phyloP scores from a whole-genome alignment of 75 land plant species.

The Pinus tabuliformis region DNA sequence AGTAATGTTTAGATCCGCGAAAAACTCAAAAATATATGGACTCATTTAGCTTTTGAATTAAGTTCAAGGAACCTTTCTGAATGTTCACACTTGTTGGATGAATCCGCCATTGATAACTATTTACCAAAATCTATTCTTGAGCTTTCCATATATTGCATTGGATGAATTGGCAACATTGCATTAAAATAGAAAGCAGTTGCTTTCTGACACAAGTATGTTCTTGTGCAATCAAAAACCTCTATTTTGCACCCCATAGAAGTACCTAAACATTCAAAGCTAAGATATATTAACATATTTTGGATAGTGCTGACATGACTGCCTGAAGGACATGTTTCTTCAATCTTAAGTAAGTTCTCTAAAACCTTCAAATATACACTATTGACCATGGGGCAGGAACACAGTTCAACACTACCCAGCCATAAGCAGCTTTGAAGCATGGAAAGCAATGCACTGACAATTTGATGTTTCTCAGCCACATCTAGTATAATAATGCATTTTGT shows the following conservation, averaged over 20 bases:
- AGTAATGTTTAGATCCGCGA: too few species aligned
- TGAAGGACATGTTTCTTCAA: slow-evolving; percentile 29
- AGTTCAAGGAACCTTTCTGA: slow-evolving; percentile 6
- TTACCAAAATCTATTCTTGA: too few species aligned
- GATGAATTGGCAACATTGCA: too few species aligned
- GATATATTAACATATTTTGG: slow-evolving; percentile 31
- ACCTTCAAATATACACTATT: slow-evolving; percentile 57
- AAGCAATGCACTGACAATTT: slow-evolving; percentile 52
- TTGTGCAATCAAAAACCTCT: slow-evolving; percentile 57
- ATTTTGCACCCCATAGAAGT: slow-evolving; percentile 8
- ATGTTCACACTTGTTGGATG: too few species aligned
- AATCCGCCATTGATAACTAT: too few species aligned
- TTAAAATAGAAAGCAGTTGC: too few species aligned
- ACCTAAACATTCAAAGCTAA: slow-evolving; percentile 62
- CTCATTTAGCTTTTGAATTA: too few species aligned
- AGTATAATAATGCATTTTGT: too few species aligned
- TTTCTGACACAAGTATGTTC: too few species aligned
- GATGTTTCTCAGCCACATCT: slow-evolving; percentile 40
- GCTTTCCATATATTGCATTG: too few species aligned
- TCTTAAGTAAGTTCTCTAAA: slow-evolving; percentile 55
- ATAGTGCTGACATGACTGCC: slow-evolving; percentile 16
- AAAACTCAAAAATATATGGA: too few species aligned
- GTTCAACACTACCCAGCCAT: slow-evolving; percentile 59
- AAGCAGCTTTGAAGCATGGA: slow-evolving; percentile 30
- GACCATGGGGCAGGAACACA: slow-evolving; percentile 59